phyloP scores from a whole-genome alignment of 257 asterid species.

The Solanum virginianum region DNA sequence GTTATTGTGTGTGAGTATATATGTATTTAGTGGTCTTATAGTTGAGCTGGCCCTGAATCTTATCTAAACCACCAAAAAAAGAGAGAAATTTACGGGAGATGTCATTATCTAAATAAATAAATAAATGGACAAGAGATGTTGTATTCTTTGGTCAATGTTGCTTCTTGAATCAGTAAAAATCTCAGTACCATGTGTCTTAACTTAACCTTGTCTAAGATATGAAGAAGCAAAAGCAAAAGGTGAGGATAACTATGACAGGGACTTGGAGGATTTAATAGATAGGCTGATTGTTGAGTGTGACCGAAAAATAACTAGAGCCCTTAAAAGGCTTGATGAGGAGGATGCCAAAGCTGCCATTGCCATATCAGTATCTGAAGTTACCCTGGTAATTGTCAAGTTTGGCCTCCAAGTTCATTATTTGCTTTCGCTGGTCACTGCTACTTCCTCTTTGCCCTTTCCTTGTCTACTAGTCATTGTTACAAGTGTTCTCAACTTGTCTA shows the following conservation, averaged over 20 bases:
- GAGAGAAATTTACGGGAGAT: background rate
- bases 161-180: background rate
- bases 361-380: conserved; percentile 86
- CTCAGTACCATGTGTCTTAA: conserved; percentile 5
- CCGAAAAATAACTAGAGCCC: conserved; percentile 79
- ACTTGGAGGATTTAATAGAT: conserved; percentile 90
- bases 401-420: background rate
- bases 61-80: background rate
- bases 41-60: background rate
- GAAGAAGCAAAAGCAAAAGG: conserved; percentile 78
- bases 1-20: too few relatives aligned
- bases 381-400: conserved; percentile 36
- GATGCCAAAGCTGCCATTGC: conserved; percentile 98
- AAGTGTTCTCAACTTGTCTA: background rate
- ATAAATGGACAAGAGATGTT: background rate
- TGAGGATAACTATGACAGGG: conserved; percentile 76
- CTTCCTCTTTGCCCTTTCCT: background rate
- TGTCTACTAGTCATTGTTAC: background rate
- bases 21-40: too few relatives aligned
- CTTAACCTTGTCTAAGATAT: conserved; percentile 55
- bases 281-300: conserved; percentile 94
- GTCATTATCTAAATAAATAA: background rate
- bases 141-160: background rate
- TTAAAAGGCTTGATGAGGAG: conserved; percentile 87
- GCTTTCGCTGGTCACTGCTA: background rate